Evolutionary conservation across 2,329 filamentous ascomycete genomes (phyloP), one percentile per base, ranked within the genome.

Genomic region (Nannizziopsis arthrosporioides): DNA sequence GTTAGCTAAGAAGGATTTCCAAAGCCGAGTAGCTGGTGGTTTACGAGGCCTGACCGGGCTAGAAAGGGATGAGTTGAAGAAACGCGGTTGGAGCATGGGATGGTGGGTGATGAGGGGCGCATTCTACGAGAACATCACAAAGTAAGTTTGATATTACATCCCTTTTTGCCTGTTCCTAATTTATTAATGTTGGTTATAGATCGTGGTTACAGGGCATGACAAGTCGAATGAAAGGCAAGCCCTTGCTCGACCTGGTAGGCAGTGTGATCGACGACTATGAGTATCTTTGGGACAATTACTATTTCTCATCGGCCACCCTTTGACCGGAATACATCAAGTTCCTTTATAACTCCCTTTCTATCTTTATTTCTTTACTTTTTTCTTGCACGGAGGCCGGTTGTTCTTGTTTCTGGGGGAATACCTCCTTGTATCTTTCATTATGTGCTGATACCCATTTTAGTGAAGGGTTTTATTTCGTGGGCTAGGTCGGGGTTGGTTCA

Each of bases 101-200:
- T 96, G 92, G 90, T 98, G 92, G 92, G 70, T 77, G 19, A 92
- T 98, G 86, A 80, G 90, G 51, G 90, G 92, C n/a, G 88, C 89
- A 1, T 94, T 94, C 58, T 98, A 98, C 67, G 86, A 96, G 67
- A 86, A 88, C 58, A 75, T 95, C 51, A 94, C 87, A 42, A 78
- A 75, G 75, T 78, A 66, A 57, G 73, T 61, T 2, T 17, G 38
- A 18, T 34, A 31, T 34, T 32, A 8, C 32, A 9, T 19, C 18
- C 27, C 7, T 39, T 17, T 12, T 6, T n/a, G 10, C 15, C 22
- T 15, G 7, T 11, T 10, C 5, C 15, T 8, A 5, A 2, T 5
- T 31, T 30, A 49, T 61, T 68, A 49, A 67, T 57, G 47, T 30
- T 15, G 18, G 50, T 42, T 36, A 35, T 51, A 78, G 76, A 57